Evolutionary conservation across 2,329 filamentous ascomycete genomes (phyloP), one percentile per base, ranked within the genome.

Genomic region (Furcasterigmium furcatum): DNA sequence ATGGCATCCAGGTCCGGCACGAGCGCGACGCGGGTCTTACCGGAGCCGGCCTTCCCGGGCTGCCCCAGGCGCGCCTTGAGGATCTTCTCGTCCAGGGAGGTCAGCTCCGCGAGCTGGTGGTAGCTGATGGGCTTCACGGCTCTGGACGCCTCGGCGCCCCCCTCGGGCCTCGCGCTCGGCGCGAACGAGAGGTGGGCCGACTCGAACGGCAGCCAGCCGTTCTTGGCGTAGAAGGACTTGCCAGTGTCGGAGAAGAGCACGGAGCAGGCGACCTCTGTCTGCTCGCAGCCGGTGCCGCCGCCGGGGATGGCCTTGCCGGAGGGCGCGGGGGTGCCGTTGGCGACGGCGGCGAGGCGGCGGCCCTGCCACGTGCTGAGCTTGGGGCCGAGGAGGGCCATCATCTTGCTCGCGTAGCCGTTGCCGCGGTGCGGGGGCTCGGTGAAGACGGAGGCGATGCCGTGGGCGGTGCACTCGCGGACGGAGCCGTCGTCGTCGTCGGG

Each of bases 181-280:
- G 72, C 67, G 46, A 95, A 77, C 25, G 77, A 73, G 36, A 95
- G 73, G 61, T 96, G 91, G 1, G 77, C 73, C 47, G 88, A 92
- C 18, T 79, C 73, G 56, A 86, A 91, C 0, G 83, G 76, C 41
- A 81, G 75, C 91, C 91, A 96, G 38, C 90, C 90, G 52, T 82
- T 75, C 25, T 73, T 74, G 4, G 85, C 79, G 67, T 96, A 96
- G 66, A 91, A 96, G 32, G 72, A 70, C 71, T 89, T 87, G 18
- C 91, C 89, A 52, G 95, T 91, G 57, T 95, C 89, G 9, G 90
- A 95, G 65, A 84, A 96, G 9, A 96, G 73, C 8, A 95, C 79
- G 1, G 88, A 91, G 64, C 92, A 94, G 13, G 65, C 51, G 62
- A 74, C 60, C 59, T 63, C 53, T 13, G 18, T 20, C 13, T 22